Evolutionary conservation across 495 filamentous ascomycete species (phyloP), one percentile per base, ranked within the genome.

Genomic region (Letharia lupina): DNA sequence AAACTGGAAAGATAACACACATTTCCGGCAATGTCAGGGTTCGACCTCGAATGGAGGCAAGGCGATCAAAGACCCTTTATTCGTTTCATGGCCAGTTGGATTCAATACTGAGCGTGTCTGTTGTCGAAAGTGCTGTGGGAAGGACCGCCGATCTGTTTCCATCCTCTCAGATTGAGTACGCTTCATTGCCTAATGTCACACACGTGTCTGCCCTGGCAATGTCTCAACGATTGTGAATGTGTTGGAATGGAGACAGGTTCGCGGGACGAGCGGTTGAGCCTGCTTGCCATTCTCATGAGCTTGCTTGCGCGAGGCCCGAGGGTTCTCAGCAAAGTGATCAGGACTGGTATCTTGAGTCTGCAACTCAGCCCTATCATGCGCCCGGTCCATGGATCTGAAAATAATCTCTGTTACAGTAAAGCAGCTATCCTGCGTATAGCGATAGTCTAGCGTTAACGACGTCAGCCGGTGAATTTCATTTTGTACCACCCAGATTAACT

Each of bases 21-120:
- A 63, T 58, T 69, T 72, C 44, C 63, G 69, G 37, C 63, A 72
- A 59, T 67, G 64, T 15, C 37, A 60, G 13, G 67, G 69, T 0
- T 16, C 61, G 31, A 66, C 61, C 15, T 23, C 39, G 11, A 73
- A 65, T 35, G 74, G 76, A 10, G 65, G 72, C 2, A 75, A 73
- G 31, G 65, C 73, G 3, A 73, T 82, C 48, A 69, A 67, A 33
- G 77, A 76, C 5, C 80, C 80, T 37, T 63, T 83, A 62, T 72
- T 82, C 6, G 71, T 81, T 80, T 5, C 78, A 79, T 56, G 80
- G 80, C 18, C 73, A 70, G 18, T 69, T 67, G 16, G 77, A 80
- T 65, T 37, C 56, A 35, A 65, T 73, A 4, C 35, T 70, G 37
- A 70, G 69, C 9, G 66, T 70, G 44, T 64, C 64, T 1, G 64